Percentiles rank a stretch among this genome's conserved stretches.
Conservation (phyloP, 805 yeast species). For the Cyberlindnera maritima region DNA sequence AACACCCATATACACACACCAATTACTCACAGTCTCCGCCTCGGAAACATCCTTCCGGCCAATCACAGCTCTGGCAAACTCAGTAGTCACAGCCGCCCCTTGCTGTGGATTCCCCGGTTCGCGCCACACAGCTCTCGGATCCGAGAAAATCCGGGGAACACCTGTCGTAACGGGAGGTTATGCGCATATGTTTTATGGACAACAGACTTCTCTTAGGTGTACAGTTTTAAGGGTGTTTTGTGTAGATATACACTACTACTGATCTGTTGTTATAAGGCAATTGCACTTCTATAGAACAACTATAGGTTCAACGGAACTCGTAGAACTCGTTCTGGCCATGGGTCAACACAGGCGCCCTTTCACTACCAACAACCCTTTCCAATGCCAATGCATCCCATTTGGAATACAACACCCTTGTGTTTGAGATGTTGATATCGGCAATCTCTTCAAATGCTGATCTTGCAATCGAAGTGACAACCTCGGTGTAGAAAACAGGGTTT, state of each 20-base stretch:
- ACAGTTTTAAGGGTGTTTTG: no score
- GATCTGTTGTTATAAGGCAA: no score
- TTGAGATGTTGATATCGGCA: slow-evolving; percentile 54
- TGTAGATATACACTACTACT: no score
- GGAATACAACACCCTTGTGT: slow-evolving; percentile 62
- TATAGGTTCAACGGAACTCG: slow-evolving; percentile 46
- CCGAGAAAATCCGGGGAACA: slow-evolving; percentile 13
- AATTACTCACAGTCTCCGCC: not conserved
- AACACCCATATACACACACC: no score
- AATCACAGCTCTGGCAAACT: slow-evolving; percentile 7
- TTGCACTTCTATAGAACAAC: no score
- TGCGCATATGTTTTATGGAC: no score
- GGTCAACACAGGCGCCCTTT: slow-evolving; percentile 64
- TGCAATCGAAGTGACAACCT: slow-evolving; percentile 68
- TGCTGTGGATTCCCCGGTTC: not conserved
- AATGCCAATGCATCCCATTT: slow-evolving; percentile 77
- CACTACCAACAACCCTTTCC: slow-evolving; percentile 81
- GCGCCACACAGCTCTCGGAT: slow-evolving; percentile 8
- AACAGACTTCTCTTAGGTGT: no score
- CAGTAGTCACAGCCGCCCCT: not conserved
- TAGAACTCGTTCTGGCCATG: slow-evolving; percentile 70
- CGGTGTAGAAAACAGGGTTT: slow-evolving; percentile 81
- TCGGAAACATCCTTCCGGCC: slow-evolving; percentile 6
- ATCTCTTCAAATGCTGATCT: slow-evolving; percentile 47
- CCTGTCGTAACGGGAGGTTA: slow-evolving; percentile 2